A percentile compares a stretch with the other conserved stretches of the same genome.
Evolutionary conservation across 2,329 filamentous ascomycete genomes (phyloP).

Genomic region (Pseudogymnoascus sp.): DNA sequence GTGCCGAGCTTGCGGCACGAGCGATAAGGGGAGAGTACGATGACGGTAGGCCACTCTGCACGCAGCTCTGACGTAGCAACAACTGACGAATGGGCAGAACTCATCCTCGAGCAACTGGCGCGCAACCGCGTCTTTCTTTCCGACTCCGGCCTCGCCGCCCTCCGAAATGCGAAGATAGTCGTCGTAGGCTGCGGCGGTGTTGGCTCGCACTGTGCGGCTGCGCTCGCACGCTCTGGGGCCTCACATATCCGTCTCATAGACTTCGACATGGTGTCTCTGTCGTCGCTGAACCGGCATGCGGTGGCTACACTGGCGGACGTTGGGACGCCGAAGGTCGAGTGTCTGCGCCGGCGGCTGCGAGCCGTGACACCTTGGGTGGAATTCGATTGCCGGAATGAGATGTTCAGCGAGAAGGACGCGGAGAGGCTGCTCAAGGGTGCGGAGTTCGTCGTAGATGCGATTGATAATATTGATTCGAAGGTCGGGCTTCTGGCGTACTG

Average conservation of each 20-base stretch:
- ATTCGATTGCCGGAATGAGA: slow-evolving; percentile 78
- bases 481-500: slow-evolving; percentile 86
- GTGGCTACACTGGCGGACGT: slow-evolving; percentile 92
- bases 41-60: slow-evolving; percentile 32
- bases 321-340: slow-evolving; percentile 83
- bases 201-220: slow-evolving; percentile 81
- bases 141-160: slow-evolving; percentile 68
- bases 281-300: slow-evolving; percentile 90
- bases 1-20: slow-evolving; percentile 49
- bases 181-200: slow-evolving; percentile 92
- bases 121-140: slow-evolving; percentile 87
- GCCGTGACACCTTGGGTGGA: slow-evolving; percentile 87
- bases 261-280: slow-evolving; percentile 95
- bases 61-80: background rate
- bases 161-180: slow-evolving; percentile 76
- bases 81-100: slow-evolving; percentile 44
- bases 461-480: slow-evolving; percentile 97
- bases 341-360: slow-evolving; percentile 69
- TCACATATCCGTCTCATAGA: slow-evolving; percentile 84
- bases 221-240: slow-evolving; percentile 82
- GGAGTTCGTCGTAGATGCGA: slow-evolving; percentile 91
- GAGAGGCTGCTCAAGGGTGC: slow-evolving; percentile 61
- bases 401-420: slow-evolving; percentile 66
- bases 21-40: slow-evolving; percentile 59
- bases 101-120: slow-evolving; percentile 90